Conservation (phyloP, 179 eudicot species). For the Vitellaria paradoxa region DNA sequence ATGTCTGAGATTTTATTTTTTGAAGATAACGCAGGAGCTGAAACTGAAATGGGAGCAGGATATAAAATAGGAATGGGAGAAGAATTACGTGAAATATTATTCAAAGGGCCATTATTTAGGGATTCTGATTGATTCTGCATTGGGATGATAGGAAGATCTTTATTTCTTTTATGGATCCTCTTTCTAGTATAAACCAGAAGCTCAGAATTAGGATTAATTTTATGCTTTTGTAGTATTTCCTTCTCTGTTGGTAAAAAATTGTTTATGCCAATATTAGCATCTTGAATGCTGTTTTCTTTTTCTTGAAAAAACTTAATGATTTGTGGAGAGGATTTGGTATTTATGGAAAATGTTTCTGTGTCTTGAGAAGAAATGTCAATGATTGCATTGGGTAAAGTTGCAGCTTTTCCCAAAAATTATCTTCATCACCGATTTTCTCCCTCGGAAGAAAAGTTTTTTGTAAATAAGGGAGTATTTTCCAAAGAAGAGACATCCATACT, state of each 20-base stretch:
- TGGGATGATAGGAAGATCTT: too few species aligned
- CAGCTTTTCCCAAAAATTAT: too few species aligned
- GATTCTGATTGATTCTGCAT: too few species aligned
- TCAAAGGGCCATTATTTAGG: too few species aligned
- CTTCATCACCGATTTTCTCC: neutral
- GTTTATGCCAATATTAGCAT: neutral
- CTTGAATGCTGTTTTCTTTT: neutral
- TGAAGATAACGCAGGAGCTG: too few species aligned
- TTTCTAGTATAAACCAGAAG: neutral
- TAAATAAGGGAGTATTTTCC: neutral
- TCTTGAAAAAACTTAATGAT: neutral
- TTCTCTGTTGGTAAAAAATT: neutral
- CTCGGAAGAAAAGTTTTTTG: neutral
- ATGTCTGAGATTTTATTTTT: too few species aligned
- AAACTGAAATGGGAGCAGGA: too few species aligned
- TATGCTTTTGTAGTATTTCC: neutral
- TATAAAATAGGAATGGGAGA: too few species aligned
- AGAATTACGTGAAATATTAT: too few species aligned
- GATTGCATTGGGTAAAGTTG: neutral
- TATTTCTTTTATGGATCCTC: too few species aligned
- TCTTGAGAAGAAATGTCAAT: too few species aligned
- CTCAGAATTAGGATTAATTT: neutral
- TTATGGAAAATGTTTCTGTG: neutral
- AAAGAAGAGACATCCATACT: neutral
- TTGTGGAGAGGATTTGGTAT: neutral